Evolutionary conservation across 2,329 filamentous ascomycete genomes (phyloP).

Genomic region (Claviceps citrina): DNA sequence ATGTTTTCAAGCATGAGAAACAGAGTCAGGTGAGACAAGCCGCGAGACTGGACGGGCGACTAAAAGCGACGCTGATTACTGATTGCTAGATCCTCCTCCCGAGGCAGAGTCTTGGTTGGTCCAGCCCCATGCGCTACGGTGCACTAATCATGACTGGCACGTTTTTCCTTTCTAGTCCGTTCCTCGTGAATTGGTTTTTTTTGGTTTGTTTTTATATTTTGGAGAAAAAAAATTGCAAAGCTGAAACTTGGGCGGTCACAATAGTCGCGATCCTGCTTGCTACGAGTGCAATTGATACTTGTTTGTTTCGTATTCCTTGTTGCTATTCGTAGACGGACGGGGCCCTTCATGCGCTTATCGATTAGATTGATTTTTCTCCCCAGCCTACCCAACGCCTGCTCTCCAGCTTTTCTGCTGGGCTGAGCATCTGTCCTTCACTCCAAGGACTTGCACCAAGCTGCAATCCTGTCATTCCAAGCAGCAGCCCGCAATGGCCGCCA

Average conservation of each 20-base stretch:
- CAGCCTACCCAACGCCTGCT: not conserved
- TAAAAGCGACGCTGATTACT: too few relatives aligned
- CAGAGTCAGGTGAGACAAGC: not conserved
- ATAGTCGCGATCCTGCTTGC: too few relatives aligned
- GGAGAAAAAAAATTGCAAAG: too few relatives aligned
- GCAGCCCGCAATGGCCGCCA: slow-evolving; percentile 21
- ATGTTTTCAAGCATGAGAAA: not conserved
- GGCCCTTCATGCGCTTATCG: slow-evolving; percentile 14
- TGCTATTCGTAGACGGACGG: too few relatives aligned
- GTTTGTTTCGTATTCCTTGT: too few relatives aligned
- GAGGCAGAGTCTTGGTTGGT: not conserved
- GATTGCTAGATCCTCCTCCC: not conserved
- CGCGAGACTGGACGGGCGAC: not conserved
- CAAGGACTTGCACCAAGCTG: not conserved
- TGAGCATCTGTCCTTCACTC: not conserved
- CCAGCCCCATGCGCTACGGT: too few relatives aligned
- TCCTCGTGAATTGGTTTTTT: too few relatives aligned
- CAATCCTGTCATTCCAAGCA: not conserved
- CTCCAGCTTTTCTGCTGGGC: not conserved
- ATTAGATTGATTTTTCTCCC: slow-evolving; percentile 17
- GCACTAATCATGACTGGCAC: too few relatives aligned
- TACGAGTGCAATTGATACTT: too few relatives aligned
- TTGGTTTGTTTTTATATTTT: too few relatives aligned
- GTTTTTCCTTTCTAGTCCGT: too few relatives aligned
- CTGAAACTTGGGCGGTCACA: too few relatives aligned